Conservation (phyloP, 495 filamentous ascomycete species). For the Xylaria palmicola region DNA sequence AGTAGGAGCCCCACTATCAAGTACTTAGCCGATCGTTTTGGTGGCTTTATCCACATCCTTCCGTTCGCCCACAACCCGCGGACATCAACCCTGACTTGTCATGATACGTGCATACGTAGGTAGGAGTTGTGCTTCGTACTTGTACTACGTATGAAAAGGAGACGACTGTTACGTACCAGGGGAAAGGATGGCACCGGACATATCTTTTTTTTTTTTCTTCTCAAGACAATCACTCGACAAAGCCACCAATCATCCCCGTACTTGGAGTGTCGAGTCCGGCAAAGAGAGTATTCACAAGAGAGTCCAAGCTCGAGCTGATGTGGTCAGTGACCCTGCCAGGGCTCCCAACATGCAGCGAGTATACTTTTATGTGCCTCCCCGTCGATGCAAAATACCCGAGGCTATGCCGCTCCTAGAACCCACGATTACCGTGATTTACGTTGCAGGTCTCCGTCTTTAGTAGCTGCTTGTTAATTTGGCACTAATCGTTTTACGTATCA, state of each 20-base stretch:
- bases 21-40: constrained; percentile 1
- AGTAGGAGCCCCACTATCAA: background rate
- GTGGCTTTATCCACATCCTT: background rate
- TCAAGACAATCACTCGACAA: too few relatives aligned
- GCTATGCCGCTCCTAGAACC: background rate
- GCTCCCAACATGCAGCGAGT: too few relatives aligned
- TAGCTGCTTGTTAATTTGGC: too few relatives aligned
- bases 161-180: too few relatives aligned
- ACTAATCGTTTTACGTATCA: background rate
- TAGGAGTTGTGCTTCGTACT: background rate
- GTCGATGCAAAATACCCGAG: background rate
- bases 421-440: background rate
- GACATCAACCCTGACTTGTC: background rate
- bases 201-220: too few relatives aligned
- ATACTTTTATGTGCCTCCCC: background rate
- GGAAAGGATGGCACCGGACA: too few relatives aligned
- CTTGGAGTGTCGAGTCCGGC: too few relatives aligned
- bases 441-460: too few relatives aligned
- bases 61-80: constrained; percentile 13
- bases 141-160: background rate
- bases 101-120: background rate
- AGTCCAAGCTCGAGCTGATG: too few relatives aligned
- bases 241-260: too few relatives aligned
- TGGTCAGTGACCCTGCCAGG: too few relatives aligned
- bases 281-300: too few relatives aligned